A percentile compares a stretch with the other conserved stretches of the same genome.
These are phyloP conservation scores for Clitopilus passeckerianus DNA, from an alignment of 768 basidiomycete genomes.

Conservation along the genomic window DNA sequence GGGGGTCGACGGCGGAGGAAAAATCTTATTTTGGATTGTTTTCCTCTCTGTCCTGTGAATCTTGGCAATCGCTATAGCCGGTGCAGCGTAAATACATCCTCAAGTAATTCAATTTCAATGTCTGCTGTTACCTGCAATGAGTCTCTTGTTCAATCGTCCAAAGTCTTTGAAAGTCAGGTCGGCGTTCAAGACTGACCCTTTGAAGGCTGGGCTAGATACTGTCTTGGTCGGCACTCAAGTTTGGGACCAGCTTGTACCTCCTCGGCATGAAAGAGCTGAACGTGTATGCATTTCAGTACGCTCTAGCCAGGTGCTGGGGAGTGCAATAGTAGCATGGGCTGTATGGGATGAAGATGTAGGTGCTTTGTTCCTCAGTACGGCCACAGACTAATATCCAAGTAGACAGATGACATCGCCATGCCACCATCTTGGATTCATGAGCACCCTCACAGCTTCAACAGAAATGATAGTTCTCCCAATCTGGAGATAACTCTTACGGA, in stretches of 20 bases:
- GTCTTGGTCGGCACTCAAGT: slow-evolving; percentile 25
- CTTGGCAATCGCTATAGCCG: not conserved
- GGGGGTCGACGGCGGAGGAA: not conserved
- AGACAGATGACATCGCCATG: slow-evolving; percentile 31
- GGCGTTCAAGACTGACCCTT: slow-evolving; percentile 12
- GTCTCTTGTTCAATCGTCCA: slow-evolving; percentile 22
- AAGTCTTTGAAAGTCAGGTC: slow-evolving; percentile 20
- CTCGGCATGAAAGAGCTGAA: slow-evolving; percentile 4
- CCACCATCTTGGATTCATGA: slow-evolving; percentile 33
- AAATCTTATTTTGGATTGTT: slow-evolving; percentile 1
- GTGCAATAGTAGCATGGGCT: slow-evolving; percentile 26
- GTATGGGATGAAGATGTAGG: slow-evolving; percentile 31
- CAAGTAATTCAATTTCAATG: slow-evolving; percentile 10
- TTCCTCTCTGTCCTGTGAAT: not conserved
- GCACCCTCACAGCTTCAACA: slow-evolving; percentile 30
- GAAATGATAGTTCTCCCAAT: not conserved
- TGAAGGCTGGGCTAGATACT: slow-evolving; percentile 11
- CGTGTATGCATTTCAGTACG: slow-evolving; percentile 12
- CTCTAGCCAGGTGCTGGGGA: slow-evolving; percentile 1
- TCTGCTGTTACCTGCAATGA: slow-evolving; percentile 15
- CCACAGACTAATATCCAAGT: slow-evolving; percentile 2
- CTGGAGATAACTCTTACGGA: slow-evolving; percentile 17
- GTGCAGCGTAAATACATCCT: slow-evolving; percentile 6
- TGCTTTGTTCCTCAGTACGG: slow-evolving; percentile 5
- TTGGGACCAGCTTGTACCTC: slow-evolving; percentile 21